Evolutionary conservation across 2,329 filamentous ascomycete species (phyloP).

Genomic region (Phialocephala sp.): DNA sequence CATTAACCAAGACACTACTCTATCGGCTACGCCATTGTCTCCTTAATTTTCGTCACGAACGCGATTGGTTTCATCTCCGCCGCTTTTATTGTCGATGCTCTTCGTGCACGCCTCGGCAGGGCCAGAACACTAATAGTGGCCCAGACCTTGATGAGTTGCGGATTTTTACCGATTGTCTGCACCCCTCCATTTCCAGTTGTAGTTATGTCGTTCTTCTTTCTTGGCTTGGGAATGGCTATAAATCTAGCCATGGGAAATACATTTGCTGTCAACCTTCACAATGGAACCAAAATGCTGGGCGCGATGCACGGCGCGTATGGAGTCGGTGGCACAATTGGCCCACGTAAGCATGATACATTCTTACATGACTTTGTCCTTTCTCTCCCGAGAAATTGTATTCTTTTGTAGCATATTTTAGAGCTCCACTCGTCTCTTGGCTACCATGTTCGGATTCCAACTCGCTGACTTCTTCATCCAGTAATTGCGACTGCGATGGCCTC

Average conservation of each 20-base stretch:
- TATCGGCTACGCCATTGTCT: constrained; percentile 80
- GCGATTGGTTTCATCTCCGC: constrained; percentile 78
- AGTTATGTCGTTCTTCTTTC: constrained; percentile 70
- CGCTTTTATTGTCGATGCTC: constrained; percentile 68
- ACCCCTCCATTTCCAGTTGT: constrained; percentile 74
- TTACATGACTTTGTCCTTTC: not conserved
- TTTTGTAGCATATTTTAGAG: too few species aligned
- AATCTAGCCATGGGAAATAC: constrained; percentile 64
- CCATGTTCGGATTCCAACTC: not conserved
- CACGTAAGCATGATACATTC: constrained; percentile 44
- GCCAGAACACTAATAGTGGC: constrained; percentile 66
- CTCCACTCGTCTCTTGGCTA: not conserved
- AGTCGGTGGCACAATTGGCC: constrained; percentile 66
- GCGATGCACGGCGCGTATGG: constrained; percentile 72
- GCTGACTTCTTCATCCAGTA: constrained; percentile 44
- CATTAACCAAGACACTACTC: constrained; percentile 59
- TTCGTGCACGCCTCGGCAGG: constrained; percentile 68
- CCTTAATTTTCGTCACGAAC: constrained; percentile 80
- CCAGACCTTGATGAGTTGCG: constrained; percentile 60
- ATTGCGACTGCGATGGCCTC: constrained; percentile 77
- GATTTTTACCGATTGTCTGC: constrained; percentile 68
- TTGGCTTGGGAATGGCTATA: constrained; percentile 63
- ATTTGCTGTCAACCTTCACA: constrained; percentile 60
- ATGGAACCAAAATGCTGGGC: constrained; percentile 62
- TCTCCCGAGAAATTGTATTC: not conserved